Evolutionary conservation across 78 protist genomes (phyloP).

Genomic region (Trichosphaerium sp.): DNA sequence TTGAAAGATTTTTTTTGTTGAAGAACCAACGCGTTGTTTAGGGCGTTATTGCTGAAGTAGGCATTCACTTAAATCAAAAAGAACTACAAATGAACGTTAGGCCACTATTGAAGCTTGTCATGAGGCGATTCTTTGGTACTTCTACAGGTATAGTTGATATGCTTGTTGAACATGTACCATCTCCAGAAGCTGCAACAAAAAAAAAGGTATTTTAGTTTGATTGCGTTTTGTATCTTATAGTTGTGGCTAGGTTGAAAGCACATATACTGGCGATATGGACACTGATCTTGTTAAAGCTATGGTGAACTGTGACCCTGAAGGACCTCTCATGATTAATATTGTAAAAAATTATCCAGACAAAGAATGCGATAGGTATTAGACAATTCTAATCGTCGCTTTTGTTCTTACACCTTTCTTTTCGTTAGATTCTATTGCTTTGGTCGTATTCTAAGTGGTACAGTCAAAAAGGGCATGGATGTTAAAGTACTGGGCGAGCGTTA

Average conservation of each 20-base stretch:
- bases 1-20: conserved; percentile 14
- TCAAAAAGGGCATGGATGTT: conserved; percentile 23
- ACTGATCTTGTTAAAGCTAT: conserved; percentile 35
- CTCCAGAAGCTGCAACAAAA: conserved; percentile 57
- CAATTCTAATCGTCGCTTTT: background rate
- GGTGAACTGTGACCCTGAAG: conserved; percentile 64
- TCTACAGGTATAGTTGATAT: conserved; percentile 71
- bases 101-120: conserved; percentile 61
- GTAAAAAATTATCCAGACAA: conserved; percentile 53
- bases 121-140: conserved; percentile 59
- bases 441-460: conserved; percentile 79
- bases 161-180: conserved; percentile 58
- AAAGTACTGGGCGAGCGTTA: conserved; percentile 86
- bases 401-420: background rate
- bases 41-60: conserved; percentile 44
- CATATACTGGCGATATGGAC: conserved; percentile 64
- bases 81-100: conserved; percentile 34
- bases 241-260: background rate
- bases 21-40: background rate
- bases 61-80: conserved; percentile 33
- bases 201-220: conserved; percentile 15
- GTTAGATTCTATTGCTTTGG: background rate
- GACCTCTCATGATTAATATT: conserved; percentile 72
- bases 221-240: background rate
- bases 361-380: background rate